Conservation (phyloP, 2,329 filamentous ascomycete genomes). For the Bisporella sp. region DNA sequence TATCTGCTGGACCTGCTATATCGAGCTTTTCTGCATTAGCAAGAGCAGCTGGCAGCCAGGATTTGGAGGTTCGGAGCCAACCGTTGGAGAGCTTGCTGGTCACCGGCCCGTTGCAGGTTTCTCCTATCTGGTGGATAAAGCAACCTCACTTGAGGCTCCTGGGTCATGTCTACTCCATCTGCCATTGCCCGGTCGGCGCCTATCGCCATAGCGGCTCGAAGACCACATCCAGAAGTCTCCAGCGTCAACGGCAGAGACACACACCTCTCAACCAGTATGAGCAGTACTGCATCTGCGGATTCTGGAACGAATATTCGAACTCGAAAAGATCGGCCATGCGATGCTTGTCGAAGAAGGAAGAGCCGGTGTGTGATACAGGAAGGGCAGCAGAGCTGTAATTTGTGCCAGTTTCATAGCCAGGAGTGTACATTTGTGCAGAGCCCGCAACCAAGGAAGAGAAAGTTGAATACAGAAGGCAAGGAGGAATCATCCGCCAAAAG, state of each 20-base stretch:
- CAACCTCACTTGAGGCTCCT: too few relatives aligned
- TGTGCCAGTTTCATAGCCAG: slow-evolving; percentile 71
- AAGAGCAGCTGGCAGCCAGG: too few relatives aligned
- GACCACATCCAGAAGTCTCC: slow-evolving; percentile 31
- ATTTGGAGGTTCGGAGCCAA: too few relatives aligned
- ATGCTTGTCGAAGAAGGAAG: slow-evolving; percentile 67
- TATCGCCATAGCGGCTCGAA: slow-evolving; percentile 59
- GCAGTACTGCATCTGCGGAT: slow-evolving; percentile 45
- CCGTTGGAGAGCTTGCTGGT: too few relatives aligned
- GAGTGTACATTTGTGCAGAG: slow-evolving; percentile 74
- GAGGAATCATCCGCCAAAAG: slow-evolving; percentile 58
- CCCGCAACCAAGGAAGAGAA: slow-evolving; percentile 73
- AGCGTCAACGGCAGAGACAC: slow-evolving; percentile 15
- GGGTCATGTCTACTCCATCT: slow-evolving; percentile 36
- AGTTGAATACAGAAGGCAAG: slow-evolving; percentile 52
- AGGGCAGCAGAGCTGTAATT: slow-evolving; percentile 62
- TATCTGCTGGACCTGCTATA: too few relatives aligned
- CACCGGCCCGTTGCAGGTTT: too few relatives aligned
- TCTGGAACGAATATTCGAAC: slow-evolving; percentile 36
- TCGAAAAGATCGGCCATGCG: slow-evolving; percentile 52
- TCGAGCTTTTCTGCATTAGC: too few relatives aligned
- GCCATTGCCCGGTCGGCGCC: slow-evolving; percentile 54
- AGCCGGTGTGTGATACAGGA: slow-evolving; percentile 74
- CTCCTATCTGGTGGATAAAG: too few relatives aligned
- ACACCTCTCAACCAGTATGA: slow-evolving; percentile 39